Base-by-base conservation (phyloP, 768 basidiomycete species). In the Lactifluus piperatus region DNA sequence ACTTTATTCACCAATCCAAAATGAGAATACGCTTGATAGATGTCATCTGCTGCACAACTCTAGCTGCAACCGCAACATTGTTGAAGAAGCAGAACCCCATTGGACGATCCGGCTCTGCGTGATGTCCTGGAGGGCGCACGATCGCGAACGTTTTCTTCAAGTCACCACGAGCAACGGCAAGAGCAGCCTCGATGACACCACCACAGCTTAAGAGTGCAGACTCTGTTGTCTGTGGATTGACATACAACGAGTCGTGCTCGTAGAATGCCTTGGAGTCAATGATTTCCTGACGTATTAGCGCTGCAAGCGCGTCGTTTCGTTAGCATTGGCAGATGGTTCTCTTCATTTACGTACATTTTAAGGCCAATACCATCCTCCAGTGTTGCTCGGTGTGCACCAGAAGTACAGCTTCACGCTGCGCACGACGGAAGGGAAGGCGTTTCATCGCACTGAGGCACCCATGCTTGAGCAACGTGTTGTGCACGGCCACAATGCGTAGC, bases 1-100 rank as follows among this genome's bases (percentile, higher is more conserved):
- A 29, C 43, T 30, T 7, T 36, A 74, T 86, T 64, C 68, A 97
- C 95, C 97, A 99, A 69, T 99, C 97, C 30, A 99, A 73, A 64
- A 99, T 97, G 62, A 99, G 68, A 14, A 97, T 85, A 68, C 80
- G 89, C 71, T 86, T 89, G 60, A 91, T 73, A 6, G 78, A 68
- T 2, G 88, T 87, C 55, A 77, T 65, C 62, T 86, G 74, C 69
- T 91, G 86, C 20, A 89, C 83, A 26, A 93, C 88, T 67, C 83
- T 82, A 20, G 91, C 81, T 1, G 94, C 94, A 16, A 99, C 89
- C 0, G 97, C 88, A 34, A 95, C 94, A 68, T 99, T 99, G 72
- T 99, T 99, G 76, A 94, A 97, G 76, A 99, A 97, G 72, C 97
- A 98, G 71, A 99, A 99, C 1, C 97, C 97, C 94, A 98, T 97